Percentiles rank a stretch among this genome's conserved stretches.
Evolutionary conservation across 176 grass and related monocot species (phyloP).

Genomic region (Triticum dicoccoides): DNA sequence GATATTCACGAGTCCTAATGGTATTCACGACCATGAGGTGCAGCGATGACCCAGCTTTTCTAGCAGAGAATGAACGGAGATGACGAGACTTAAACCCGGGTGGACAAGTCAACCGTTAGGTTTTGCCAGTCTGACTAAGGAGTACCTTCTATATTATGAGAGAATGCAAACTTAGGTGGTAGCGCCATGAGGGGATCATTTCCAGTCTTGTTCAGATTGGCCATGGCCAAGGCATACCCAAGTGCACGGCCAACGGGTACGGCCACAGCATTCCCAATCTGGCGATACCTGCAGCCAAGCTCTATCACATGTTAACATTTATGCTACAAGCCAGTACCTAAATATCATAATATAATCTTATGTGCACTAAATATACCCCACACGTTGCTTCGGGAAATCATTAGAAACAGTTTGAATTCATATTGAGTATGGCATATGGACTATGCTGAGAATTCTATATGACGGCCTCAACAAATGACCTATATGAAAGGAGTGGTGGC

Average conservation of each 20-base stretch:
- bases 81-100: neutral
- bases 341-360: neutral
- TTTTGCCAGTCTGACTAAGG: neutral
- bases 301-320: conserved; percentile 22
- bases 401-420: neutral
- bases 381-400: neutral
- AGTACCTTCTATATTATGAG: conserved; percentile 21
- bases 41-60: neutral
- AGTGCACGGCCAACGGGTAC: conserved; percentile 74
- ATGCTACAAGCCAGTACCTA: neutral
- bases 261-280: conserved; percentile 93
- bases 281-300: conserved; percentile 67
- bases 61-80: neutral
- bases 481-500: neutral
- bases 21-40: neutral
- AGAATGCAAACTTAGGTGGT: conserved; percentile 76
- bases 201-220: conserved; percentile 52
- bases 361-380: neutral
- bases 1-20: neutral
- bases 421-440: neutral
- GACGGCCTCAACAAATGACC: neutral
- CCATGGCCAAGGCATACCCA: conserved; percentile 66
- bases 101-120: neutral
- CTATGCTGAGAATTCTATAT: neutral
- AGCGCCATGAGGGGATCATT: conserved; percentile 67